A percentile compares a stretch with the other conserved stretches of the same genome.
These are phyloP conservation scores for Capsella bursapastoris DNA, from an alignment of 345 rosid genomes.

Conservation along the genomic window DNA sequence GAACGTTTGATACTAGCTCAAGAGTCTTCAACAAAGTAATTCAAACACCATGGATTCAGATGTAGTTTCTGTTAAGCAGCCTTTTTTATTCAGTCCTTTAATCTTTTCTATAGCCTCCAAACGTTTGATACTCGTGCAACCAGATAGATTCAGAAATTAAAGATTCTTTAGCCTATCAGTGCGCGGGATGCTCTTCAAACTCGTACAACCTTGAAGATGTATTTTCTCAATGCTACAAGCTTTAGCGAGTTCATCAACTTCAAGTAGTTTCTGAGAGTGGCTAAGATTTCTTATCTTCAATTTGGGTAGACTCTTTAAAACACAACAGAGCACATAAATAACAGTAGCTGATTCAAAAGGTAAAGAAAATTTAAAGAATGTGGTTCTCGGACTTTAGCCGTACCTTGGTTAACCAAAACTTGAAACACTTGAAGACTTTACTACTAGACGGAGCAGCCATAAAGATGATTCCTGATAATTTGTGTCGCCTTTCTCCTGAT, in stretches of 20 bases:
- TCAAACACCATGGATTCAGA: neutral
- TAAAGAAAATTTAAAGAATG: no score
- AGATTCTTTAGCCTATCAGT: slow-evolving; percentile 17
- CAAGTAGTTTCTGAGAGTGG: slow-evolving; percentile 24
- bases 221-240: slow-evolving; percentile 22
- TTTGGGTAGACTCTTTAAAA: slow-evolving; percentile 13
- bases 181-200: slow-evolving; percentile 23
- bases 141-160: slow-evolving; percentile 20
- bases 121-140: slow-evolving; percentile 8
- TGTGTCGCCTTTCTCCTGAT: neutral
- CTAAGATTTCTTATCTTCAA: slow-evolving; percentile 25
- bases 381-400: neutral
- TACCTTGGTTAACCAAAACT: slow-evolving; percentile 15
- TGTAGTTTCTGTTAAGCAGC: neutral
- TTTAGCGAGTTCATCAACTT: slow-evolving; percentile 20
- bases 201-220: slow-evolving; percentile 29
- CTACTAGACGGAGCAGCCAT: slow-evolving; percentile 32
- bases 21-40: neutral
- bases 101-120: neutral
- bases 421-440: slow-evolving; percentile 32
- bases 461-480: neutral
- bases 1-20: neutral
- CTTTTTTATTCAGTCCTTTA: neutral
- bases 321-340: neutral
- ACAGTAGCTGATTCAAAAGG: neutral